These are phyloP conservation scores for Dunaliella salina DNA, from an alignment of 163 green algal genomes.

Conservation along the genomic window DNA sequence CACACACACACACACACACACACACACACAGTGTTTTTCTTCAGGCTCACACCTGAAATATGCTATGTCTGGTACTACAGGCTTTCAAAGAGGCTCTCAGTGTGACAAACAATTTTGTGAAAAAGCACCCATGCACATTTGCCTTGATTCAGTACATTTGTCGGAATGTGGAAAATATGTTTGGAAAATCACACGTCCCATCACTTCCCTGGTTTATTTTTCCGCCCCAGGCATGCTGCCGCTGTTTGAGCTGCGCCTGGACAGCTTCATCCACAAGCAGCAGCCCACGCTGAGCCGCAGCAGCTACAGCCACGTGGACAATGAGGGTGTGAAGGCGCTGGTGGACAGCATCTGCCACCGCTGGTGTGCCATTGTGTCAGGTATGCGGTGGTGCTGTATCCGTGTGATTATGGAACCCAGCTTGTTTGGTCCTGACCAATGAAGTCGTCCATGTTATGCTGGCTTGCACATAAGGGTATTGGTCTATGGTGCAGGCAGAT, in stretches of 20 bases:
- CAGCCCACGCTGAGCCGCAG: slow-evolving; percentile 52
- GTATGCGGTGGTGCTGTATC: not conserved
- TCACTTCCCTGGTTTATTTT: too few species aligned
- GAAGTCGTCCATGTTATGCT: too few species aligned
- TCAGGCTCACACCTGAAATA: not conserved
- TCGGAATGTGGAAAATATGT: too few species aligned
- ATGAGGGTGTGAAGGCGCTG: slow-evolving; percentile 64
- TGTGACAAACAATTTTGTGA: too few species aligned
- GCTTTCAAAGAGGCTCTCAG: too few species aligned
- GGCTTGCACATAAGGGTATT: too few species aligned
- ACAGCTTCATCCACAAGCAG: slow-evolving; percentile 63
- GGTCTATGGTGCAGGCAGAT: too few species aligned
- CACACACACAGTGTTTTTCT: not conserved
- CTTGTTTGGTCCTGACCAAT: too few species aligned
- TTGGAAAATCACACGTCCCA: too few species aligned
- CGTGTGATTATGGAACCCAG: too few species aligned
- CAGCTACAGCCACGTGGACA: slow-evolving; percentile 64
- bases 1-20: slow-evolving; percentile 2
- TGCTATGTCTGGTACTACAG: not conserved
- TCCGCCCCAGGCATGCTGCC: slow-evolving; percentile 42
- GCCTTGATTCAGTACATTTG: too few species aligned
- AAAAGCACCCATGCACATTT: too few species aligned
- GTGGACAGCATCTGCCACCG: slow-evolving; percentile 63
- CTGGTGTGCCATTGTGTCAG: slow-evolving; percentile 20
- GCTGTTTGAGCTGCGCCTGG: slow-evolving; percentile 53